Base-by-base conservation (phyloP, 1,284 basidiomycete species). In the Cryptococcus sp. region DNA sequence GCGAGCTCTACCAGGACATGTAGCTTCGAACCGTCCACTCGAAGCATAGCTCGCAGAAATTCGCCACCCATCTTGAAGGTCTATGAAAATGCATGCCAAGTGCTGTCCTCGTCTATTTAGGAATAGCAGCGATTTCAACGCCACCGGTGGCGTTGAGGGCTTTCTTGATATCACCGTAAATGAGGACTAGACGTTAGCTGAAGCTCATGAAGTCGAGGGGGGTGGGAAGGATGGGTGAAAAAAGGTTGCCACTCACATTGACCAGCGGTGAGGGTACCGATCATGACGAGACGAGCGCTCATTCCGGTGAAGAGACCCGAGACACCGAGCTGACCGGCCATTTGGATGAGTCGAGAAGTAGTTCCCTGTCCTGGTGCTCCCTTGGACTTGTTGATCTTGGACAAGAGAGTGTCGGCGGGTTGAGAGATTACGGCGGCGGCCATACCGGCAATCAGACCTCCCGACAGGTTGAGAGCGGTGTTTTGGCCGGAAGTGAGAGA, bases 321-420 rank as follows among this genome's bases (percentile, higher is more conserved):
- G 55, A 72, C 57, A 60, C 78, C 78, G 57, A 79, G 73, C 63
- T 77, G 72, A 52, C 62, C 61, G 52, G 73, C 58, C 68, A 78
- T 74, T 58, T 69, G 64, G 61, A 77, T 57, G 56, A 79, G 70
- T 48, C 78, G 71, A 51, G 75, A 74, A 39, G 73, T 67, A 59
- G 71, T 72, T 19, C 74, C 74, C 73, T 79, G 75, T 51, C 78
- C 78, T 52, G 78, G 77, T 35, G 65, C 60, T 52, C 77, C 78
- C 74, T 79, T 78, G 69, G 74, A 73, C 77, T 79, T 79, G 77
- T 79, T 79, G 71, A 79, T 79, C 76, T 78, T 75, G 54, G 75
- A 76, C 45, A 79, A 65, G 14, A 79, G 69, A 37, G 77, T 78
- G 68, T 79, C 77, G 63, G 76, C 77, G 50, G 77, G 77, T 54